These are phyloP conservation scores for Solanum bukasovii DNA, from an alignment of 257 asterid species.

Conservation along the genomic window DNA sequence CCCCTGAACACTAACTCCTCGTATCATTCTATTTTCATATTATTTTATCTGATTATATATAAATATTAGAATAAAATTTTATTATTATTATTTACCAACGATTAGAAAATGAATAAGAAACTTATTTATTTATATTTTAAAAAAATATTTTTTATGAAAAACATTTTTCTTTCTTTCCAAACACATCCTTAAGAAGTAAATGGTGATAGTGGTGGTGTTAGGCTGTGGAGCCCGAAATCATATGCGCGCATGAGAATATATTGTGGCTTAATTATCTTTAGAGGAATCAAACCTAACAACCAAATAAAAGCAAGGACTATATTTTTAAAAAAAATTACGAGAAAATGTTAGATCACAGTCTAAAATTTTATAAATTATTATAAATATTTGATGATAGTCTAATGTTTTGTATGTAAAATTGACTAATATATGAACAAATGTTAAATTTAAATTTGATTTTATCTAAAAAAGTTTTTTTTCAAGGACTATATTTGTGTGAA, in stretches of 20 bases:
- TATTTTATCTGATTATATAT: background rate
- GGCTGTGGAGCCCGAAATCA: background rate
- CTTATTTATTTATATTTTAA: too few relatives aligned
- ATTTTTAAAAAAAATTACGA: background rate
- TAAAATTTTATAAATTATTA: background rate
- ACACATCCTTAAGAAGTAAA: background rate
- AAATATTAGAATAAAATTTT: background rate
- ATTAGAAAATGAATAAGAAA: background rate
- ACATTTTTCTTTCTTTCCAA: background rate
- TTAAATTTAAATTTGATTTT: background rate
- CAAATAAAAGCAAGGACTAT: background rate
- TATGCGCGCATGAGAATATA: background rate
- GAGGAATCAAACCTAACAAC: background rate
- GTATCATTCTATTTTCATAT: background rate
- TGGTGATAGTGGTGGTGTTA: background rate
- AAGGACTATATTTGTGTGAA: background rate
- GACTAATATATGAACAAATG: background rate
- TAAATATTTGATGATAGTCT: background rate
- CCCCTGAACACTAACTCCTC: background rate
- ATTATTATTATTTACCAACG: background rate
- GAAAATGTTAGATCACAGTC: background rate
- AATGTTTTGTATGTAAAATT: background rate
- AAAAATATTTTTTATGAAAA: too few relatives aligned
- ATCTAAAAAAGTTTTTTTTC: background rate
- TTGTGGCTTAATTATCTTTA: background rate